phyloP scores from a whole-genome alignment of 148 eudicot species.

The Spergularia marina region DNA sequence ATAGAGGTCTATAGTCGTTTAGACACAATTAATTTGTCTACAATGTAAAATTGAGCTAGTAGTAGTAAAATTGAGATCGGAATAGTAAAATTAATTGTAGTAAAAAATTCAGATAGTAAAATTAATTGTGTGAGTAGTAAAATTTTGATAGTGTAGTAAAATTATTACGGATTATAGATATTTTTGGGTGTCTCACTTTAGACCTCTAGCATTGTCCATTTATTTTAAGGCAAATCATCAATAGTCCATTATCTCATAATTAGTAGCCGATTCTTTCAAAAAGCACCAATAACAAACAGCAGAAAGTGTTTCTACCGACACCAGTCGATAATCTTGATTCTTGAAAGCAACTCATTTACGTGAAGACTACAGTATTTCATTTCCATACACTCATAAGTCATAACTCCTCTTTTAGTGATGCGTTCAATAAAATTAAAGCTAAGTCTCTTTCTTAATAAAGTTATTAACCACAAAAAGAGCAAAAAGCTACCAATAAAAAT shows the following conservation, averaged over 20 bases:
- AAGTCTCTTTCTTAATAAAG: slow-evolving; percentile 2
- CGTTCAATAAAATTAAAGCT: not conserved
- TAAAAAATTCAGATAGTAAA: no score
- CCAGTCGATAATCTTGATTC: not conserved
- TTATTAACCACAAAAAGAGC: not conserved
- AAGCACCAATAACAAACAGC: not conserved
- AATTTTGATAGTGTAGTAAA: no score
- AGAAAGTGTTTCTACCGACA: slow-evolving; percentile 20
- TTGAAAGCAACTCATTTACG: slow-evolving; percentile 18
- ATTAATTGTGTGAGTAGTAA: no score
- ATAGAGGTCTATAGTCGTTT: no score
- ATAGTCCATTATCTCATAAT: not conserved
- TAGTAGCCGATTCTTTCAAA: not conserved
- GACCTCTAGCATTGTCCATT: no score
- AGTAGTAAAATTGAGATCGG: no score
- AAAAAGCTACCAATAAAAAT: not conserved
- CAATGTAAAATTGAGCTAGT: no score
- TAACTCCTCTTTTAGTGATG: not conserved
- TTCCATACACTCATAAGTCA: not conserved
- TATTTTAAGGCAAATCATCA: not conserved
- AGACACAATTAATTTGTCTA: no score
- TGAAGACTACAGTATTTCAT: not conserved
- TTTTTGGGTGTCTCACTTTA: no score
- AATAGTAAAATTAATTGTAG: no score
- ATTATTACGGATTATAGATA: no score